phyloP scores from a whole-genome alignment of 352 stramenopile species.

The Phytophthora vignae region DNA sequence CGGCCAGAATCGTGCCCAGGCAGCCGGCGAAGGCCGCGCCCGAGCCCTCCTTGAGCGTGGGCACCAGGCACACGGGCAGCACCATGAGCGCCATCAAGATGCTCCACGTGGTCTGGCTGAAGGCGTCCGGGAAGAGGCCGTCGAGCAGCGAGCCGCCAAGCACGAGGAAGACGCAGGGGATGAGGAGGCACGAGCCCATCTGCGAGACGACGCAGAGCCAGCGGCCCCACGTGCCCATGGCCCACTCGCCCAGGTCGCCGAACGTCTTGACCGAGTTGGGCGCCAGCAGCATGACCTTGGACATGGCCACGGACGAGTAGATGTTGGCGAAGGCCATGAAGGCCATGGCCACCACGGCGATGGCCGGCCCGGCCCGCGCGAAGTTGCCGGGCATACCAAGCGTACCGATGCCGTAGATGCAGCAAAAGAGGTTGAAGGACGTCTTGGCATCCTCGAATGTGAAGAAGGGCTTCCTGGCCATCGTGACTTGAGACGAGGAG shows the following conservation, averaged over 20 bases:
- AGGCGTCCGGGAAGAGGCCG: conserved; percentile 11
- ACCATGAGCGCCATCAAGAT: conserved; percentile 16
- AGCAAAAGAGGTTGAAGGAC: conserved; percentile 34
- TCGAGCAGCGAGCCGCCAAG: conserved; percentile 11
- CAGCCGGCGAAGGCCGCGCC: conserved; percentile 10
- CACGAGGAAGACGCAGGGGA: conserved; percentile 14
- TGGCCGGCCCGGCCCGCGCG: conserved; percentile 20
- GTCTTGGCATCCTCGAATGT: conserved; percentile 32
- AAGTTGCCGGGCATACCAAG: conserved; percentile 32
- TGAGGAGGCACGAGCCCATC: conserved; percentile 21
- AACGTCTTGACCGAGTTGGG: conserved; percentile 22
- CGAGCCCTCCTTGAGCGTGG: conserved; percentile 8
- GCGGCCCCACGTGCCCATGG: neutral
- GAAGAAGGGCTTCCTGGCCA: conserved; percentile 33
- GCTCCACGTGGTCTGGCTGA: conserved; percentile 8
- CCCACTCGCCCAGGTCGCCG: conserved; percentile 8
- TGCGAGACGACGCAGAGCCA: conserved; percentile 18
- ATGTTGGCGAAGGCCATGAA: conserved; percentile 39
- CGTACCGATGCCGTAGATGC: conserved; percentile 30
- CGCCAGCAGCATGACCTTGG: conserved; percentile 33
- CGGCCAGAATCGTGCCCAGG: conserved; percentile 5
- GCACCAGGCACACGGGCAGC: conserved; percentile 8
- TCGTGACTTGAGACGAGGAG: conserved; percentile 19
- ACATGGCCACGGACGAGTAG: conserved; percentile 36
- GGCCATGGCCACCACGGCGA: conserved; percentile 30